Conservation (phyloP, 352 stramenopile species). For the Phytophthora capsici region DNA sequence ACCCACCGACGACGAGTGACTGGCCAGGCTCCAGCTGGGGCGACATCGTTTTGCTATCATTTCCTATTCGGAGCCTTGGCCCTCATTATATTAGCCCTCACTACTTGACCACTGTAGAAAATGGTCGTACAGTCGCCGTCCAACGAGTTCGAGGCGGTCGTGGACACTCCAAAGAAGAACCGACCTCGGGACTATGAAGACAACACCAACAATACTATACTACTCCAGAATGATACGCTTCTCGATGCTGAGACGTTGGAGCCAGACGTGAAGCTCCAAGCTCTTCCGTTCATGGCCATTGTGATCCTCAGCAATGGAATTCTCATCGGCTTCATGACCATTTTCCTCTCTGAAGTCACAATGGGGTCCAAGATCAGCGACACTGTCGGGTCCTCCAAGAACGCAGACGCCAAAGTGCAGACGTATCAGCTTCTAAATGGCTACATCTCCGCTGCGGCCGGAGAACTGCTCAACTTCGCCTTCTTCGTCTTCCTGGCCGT, state of each 20-base stretch:
- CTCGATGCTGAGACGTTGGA: constrained; percentile 16
- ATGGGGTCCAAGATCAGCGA: constrained; percentile 38
- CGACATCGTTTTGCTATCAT: background rate
- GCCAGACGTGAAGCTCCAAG: constrained; percentile 27
- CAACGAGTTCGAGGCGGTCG: background rate
- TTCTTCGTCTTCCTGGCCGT: constrained; percentile 48
- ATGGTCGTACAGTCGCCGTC: constrained; percentile 21
- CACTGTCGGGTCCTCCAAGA: constrained; percentile 36
- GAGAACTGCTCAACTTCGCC: constrained; percentile 31
- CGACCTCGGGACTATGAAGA: background rate
- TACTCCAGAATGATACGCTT: constrained; percentile 11
- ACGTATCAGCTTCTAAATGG: constrained; percentile 50
- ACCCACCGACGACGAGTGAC: background rate
- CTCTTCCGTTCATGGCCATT: constrained; percentile 20
- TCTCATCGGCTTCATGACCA: constrained; percentile 32
- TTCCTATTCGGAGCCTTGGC: background rate
- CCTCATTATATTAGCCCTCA: no score
- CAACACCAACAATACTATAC: constrained; percentile 8
- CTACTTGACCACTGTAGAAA: background rate
- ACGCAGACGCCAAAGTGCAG: constrained; percentile 40
- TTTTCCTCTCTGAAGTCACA: constrained; percentile 37
- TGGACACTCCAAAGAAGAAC: constrained; percentile 22
- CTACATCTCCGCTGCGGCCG: constrained; percentile 37
- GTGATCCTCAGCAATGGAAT: constrained; percentile 28
- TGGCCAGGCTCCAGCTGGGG: background rate